phyloP scores from a whole-genome alignment of 2,329 filamentous ascomycete genomes.

The Cercospora sesami region DNA sequence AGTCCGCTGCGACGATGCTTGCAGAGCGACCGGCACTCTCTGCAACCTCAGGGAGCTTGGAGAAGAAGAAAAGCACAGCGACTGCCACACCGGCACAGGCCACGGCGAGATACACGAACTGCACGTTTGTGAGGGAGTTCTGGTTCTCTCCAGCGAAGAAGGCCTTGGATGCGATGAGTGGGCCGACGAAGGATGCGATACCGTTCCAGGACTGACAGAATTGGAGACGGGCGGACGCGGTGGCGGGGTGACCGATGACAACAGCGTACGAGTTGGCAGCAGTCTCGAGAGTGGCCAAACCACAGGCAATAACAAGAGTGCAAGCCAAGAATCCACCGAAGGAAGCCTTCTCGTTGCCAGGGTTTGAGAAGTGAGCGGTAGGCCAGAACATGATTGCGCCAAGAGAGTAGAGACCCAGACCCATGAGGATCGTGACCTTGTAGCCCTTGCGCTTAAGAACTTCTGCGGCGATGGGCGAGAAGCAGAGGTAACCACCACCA shows the following conservation, averaged over 20 bases:
- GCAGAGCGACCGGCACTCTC: slow-evolving; percentile 30
- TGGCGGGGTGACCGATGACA: slow-evolving; percentile 42
- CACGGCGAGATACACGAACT: slow-evolving; percentile 45
- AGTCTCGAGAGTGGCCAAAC: slow-evolving; percentile 44
- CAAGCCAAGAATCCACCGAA: slow-evolving; percentile 44
- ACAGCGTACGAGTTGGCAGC: slow-evolving; percentile 44
- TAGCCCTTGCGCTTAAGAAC: slow-evolving; percentile 48
- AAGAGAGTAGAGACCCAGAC: slow-evolving; percentile 40
- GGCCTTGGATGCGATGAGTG: slow-evolving; percentile 43
- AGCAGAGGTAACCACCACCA: slow-evolving; percentile 46
- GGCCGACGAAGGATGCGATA: slow-evolving; percentile 44
- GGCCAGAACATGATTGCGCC: slow-evolving; percentile 45
- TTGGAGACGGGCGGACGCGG: slow-evolving; percentile 41
- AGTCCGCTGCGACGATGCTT: slow-evolving; percentile 33
- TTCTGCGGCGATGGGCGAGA: slow-evolving; percentile 46
- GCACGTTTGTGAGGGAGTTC: slow-evolving; percentile 40
- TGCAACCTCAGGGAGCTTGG: slow-evolving; percentile 42
- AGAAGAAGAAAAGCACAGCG: slow-evolving; percentile 41
- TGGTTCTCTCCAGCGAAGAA: slow-evolving; percentile 41
- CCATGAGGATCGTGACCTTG: slow-evolving; percentile 49
- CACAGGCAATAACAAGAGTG: slow-evolving; percentile 44
- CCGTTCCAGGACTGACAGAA: slow-evolving; percentile 45
- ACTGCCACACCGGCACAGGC: slow-evolving; percentile 41
- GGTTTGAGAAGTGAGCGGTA: slow-evolving; percentile 38
- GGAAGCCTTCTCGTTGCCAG: slow-evolving; percentile 34